Percentiles rank a stretch among this genome's conserved stretches.
Conservation (phyloP, 345 rosid genomes). For the Bruguiera sexangula region DNA sequence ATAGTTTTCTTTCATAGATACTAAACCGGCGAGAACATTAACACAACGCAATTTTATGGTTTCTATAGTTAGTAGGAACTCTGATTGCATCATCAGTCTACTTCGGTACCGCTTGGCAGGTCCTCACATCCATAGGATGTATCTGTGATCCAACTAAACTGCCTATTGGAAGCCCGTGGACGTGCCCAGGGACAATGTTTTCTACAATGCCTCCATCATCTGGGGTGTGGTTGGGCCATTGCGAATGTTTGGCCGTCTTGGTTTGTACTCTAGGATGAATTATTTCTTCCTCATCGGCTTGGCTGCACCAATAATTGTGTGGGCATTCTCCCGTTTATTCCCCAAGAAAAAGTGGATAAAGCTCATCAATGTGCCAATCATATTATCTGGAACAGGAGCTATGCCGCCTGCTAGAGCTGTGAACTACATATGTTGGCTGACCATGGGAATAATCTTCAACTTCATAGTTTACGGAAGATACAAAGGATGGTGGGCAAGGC, state of each 20-base stretch:
- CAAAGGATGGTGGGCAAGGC: slow-evolving; percentile 54
- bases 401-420: slow-evolving; percentile 13
- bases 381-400: slow-evolving; percentile 31
- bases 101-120: slow-evolving; percentile 54
- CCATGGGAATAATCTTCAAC: slow-evolving; percentile 19
- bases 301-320: slow-evolving; percentile 41
- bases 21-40: not conserved
- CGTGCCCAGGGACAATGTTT: slow-evolving; percentile 44
- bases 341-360: slow-evolving; percentile 43
- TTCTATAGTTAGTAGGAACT: slow-evolving; percentile 38
- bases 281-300: slow-evolving; percentile 54
- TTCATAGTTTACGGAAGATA: slow-evolving; percentile 23
- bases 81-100: slow-evolving; percentile 39
- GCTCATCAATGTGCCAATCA: slow-evolving; percentile 38
- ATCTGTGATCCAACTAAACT: slow-evolving; percentile 35
- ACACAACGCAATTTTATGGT: not conserved
- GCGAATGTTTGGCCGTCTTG: slow-evolving; percentile 44
- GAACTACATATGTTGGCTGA: slow-evolving; percentile 17
- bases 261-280: slow-evolving; percentile 44
- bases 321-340: slow-evolving; percentile 35
- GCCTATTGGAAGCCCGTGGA: slow-evolving; percentile 52
- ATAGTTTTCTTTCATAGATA: too few species aligned
- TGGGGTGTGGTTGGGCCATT: slow-evolving; percentile 59
- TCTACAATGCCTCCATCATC: slow-evolving; percentile 54
- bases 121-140: slow-evolving; percentile 37